Conservation (phyloP, 257 asterid species). For the Solanum verrucosum region DNA sequence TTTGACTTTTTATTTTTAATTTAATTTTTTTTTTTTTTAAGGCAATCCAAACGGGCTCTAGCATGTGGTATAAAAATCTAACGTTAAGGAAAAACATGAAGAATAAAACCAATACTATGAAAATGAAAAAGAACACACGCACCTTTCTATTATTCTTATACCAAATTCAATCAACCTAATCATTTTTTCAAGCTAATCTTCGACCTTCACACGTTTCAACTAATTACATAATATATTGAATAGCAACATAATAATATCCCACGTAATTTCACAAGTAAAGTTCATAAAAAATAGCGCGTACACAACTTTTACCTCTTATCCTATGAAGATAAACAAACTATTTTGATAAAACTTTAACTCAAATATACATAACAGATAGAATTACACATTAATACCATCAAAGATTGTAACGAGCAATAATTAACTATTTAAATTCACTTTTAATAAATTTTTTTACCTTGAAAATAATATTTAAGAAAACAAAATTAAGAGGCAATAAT, state of each 20-base stretch:
- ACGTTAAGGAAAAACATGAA: neutral
- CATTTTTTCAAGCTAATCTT: neutral
- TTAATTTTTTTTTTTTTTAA: too few relatives aligned
- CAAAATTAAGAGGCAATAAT: neutral
- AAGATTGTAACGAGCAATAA: neutral
- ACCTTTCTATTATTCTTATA: neutral
- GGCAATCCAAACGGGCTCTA: too few relatives aligned
- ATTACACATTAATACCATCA: neutral
- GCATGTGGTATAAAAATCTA: neutral
- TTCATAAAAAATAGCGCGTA: rapidly evolving
- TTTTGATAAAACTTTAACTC: neutral
- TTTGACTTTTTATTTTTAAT: too few relatives aligned
- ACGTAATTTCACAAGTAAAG: rapidly evolving
- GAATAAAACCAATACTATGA: neutral
- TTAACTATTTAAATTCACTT: neutral
- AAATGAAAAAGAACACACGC: neutral
- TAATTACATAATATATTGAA: too few relatives aligned
- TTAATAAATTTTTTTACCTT: too few relatives aligned
- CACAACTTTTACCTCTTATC: neutral
- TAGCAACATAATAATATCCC: neutral
- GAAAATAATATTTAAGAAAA: neutral
- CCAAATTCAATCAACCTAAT: too few relatives aligned
- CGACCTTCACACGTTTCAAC: neutral
- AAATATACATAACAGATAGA: neutral
- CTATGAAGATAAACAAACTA: rapidly evolving